phyloP scores from a whole-genome alignment of 2,329 filamentous ascomycete genomes.

The Sporothrix protearum region DNA sequence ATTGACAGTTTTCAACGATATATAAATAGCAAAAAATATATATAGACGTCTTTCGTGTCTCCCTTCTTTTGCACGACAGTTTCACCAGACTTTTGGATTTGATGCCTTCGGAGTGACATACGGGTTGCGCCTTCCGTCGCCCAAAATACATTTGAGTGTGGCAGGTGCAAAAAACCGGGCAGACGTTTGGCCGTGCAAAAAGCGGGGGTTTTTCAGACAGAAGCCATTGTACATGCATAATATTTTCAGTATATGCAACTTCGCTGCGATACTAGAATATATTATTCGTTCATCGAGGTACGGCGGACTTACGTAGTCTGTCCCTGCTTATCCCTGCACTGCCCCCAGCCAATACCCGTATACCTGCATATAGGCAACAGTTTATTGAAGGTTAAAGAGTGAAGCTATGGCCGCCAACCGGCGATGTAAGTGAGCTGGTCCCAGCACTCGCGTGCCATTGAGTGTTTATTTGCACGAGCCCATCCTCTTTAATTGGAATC shows the following conservation, averaged over 20 bases:
- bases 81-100: neutral
- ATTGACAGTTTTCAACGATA: neutral
- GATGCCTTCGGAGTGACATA: neutral
- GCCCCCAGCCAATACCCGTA: neutral
- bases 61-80: neutral
- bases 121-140: neutral
- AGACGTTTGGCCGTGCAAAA: conserved; percentile 3
- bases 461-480: neutral
- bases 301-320: neutral
- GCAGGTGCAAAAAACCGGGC: neutral
- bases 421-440: conserved; percentile 6
- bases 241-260: neutral
- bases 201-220: neutral
- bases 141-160: neutral
- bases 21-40: neutral
- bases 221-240: neutral
- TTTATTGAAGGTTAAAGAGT: conserved; percentile 9
- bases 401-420: neutral
- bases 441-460: neutral
- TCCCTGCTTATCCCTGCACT: neutral
- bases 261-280: neutral
- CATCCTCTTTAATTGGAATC: neutral
- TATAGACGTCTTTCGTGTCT: neutral
- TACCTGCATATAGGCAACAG: conserved; percentile 13
- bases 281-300: neutral